Conservation (phyloP, 768 basidiomycete species). For the Xerocomus spinulosus region DNA sequence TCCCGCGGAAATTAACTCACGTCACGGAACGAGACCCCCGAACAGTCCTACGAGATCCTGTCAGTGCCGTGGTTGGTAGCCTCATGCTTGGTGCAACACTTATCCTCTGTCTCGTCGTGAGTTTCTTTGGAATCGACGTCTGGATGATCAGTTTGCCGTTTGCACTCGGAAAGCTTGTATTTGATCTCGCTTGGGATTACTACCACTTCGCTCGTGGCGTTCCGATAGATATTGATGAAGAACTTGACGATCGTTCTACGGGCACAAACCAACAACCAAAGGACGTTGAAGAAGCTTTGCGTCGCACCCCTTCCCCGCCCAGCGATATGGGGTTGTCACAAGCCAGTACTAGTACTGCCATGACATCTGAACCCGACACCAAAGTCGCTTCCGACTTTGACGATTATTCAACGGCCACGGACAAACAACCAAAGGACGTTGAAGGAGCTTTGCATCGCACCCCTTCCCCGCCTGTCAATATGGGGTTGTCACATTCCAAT, state of each 20-base stretch:
- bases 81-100: conserved; percentile 63
- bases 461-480: not conserved
- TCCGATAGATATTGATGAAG: conserved; percentile 5
- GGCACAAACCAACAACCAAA: not conserved
- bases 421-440: not conserved
- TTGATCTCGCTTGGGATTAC: conserved; percentile 61
- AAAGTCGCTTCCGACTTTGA: not conserved
- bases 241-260: not conserved
- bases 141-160: conserved; percentile 86
- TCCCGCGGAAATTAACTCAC: conserved; percentile 43
- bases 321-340: not conserved
- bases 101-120: conserved; percentile 68
- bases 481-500: not conserved
- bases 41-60: conserved; percentile 64
- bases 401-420: not conserved
- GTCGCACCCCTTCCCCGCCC: not conserved
- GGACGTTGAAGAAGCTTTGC: not conserved
- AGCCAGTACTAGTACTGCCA: not conserved
- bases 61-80: conserved; percentile 71
- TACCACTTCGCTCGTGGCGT: conserved; percentile 37
- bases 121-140: conserved; percentile 71
- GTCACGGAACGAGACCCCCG: conserved; percentile 44
- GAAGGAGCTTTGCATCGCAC: not conserved
- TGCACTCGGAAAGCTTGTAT: conserved; percentile 62
- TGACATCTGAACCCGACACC: not conserved